These are phyloP conservation scores for Oryza australiensis DNA, from an alignment of 176 grass and related monocot genomes.

Conservation along the genomic window DNA sequence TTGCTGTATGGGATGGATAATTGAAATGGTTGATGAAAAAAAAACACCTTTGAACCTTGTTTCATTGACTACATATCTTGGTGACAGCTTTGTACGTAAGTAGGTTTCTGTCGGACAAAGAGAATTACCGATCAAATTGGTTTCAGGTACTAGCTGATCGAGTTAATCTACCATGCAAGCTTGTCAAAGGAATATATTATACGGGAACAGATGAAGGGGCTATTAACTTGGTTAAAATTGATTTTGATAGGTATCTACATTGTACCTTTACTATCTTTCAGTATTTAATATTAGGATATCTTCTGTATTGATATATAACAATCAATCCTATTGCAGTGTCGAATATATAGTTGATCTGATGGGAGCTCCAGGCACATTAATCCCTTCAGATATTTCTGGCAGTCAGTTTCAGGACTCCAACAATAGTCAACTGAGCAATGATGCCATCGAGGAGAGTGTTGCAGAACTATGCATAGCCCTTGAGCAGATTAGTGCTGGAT, in stretches of 20 bases:
- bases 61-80: conserved; percentile 1
- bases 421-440: conserved; percentile 55
- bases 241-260: conserved; percentile 70
- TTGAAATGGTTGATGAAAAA: conserved; percentile 6
- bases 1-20: conserved; percentile 5
- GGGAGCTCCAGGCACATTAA: conserved; percentile 95
- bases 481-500: conserved; percentile 48
- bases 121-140: conserved; percentile 36
- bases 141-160: conserved; percentile 90
- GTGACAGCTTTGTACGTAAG: neutral
- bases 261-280: conserved; percentile 32
- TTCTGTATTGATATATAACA: conserved; percentile 8
- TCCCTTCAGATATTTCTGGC: conserved; percentile 83
- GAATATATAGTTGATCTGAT: conserved; percentile 98
- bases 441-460: conserved; percentile 72
- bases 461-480: conserved; percentile 73
- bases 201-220: conserved; percentile 96
- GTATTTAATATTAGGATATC: conserved; percentile 18
- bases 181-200: conserved; percentile 92
- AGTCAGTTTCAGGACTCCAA: conserved; percentile 76
- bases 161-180: conserved; percentile 91
- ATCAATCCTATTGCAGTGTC: conserved; percentile 48
- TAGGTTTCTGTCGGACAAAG: conserved; percentile 7
- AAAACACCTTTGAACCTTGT: neutral
- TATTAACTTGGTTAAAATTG: conserved; percentile 94